Evolutionary conservation across 768 basidiomycete species (phyloP).

Genomic region (Xerocomus brunneocitrinus): DNA sequence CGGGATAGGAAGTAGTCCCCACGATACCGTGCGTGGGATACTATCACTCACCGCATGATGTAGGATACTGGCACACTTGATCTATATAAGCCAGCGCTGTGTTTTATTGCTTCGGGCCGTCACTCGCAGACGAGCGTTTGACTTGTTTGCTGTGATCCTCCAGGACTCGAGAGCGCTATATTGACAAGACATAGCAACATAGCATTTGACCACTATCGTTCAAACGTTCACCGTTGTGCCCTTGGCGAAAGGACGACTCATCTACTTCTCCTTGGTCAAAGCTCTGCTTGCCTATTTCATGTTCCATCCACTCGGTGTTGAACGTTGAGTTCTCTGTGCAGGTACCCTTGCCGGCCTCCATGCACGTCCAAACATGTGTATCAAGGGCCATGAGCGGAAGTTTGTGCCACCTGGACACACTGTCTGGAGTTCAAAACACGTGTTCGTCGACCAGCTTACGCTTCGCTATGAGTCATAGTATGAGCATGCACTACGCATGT

Average conservation of each 20-base stretch:
- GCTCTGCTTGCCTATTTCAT: neutral
- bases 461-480: too few species aligned
- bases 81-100: neutral
- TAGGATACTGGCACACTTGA: conserved; percentile 2
- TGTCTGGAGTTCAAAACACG: conserved; percentile 10
- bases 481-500: conserved; percentile 11
- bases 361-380: neutral
- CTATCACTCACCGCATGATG: conserved; percentile 1
- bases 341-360: neutral
- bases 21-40: neutral
- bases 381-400: neutral
- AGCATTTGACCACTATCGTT: neutral
- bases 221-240: neutral
- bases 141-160: neutral
- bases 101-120: neutral
- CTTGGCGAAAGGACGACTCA: neutral
- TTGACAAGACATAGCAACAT: neutral
- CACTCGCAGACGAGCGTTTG: too few species aligned
- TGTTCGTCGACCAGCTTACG: conserved; percentile 1
- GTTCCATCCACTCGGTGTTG: neutral
- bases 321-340: neutral
- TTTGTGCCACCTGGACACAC: conserved; percentile 1
- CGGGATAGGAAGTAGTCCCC: conserved; percentile 10
- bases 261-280: neutral
- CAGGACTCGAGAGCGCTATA: neutral